Conservation (phyloP, 140 eudicot species). For the Oenanthe javanica region DNA sequence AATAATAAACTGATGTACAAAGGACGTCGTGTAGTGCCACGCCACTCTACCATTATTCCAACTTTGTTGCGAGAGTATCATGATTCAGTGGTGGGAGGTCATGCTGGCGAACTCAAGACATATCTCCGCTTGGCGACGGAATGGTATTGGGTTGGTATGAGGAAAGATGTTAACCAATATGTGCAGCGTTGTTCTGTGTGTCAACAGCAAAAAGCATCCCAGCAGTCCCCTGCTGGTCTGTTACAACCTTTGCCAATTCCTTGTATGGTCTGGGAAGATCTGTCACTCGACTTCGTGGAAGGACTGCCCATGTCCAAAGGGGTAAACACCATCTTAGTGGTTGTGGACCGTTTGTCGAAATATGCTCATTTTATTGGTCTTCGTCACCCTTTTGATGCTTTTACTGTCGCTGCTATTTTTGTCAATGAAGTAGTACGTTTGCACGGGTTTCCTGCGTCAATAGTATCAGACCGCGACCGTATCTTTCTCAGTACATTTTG, state of each 20-base stretch:
- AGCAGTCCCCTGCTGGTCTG: neutral
- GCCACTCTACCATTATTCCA: neutral
- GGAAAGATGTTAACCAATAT: neutral
- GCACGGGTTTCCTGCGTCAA: neutral
- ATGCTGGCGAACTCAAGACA: neutral
- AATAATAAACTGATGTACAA: neutral
- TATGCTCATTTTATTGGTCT: neutral
- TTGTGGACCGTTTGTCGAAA: neutral
- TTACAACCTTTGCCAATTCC: neutral
- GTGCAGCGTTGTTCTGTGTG: constrained; percentile 4
- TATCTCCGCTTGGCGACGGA: neutral
- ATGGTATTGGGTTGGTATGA: neutral
- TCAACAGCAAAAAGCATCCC: neutral
- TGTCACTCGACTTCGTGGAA: neutral
- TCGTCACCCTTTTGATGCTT: neutral
- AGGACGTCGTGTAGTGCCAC: neutral
- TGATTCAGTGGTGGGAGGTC: neutral
- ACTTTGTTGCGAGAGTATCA: neutral
- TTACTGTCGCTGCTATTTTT: neutral
- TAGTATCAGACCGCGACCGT: neutral
- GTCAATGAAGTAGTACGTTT: neutral
- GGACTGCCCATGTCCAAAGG: constrained; percentile 7
- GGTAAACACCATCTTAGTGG: neutral
- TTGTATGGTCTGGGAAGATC: neutral
- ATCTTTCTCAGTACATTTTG: neutral